Conservation (phyloP, 2,329 filamentous ascomycete species). For the Tolypocladium tropicale region DNA sequence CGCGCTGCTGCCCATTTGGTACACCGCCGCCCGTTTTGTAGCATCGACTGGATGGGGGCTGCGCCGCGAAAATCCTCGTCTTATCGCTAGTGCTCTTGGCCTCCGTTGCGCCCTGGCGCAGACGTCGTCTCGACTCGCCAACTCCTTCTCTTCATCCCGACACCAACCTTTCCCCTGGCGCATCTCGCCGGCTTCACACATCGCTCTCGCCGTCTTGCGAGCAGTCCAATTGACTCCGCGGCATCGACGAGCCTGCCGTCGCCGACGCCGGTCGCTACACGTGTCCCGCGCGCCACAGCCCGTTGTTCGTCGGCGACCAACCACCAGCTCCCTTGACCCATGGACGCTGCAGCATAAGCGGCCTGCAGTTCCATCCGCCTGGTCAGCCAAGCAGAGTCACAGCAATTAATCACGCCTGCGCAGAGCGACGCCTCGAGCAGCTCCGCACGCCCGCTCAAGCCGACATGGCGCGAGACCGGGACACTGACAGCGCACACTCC, state of each 20-base stretch:
- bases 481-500: constrained; percentile 35
- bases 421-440: constrained; percentile 1
- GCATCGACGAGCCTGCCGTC: neutral
- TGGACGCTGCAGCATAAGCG: constrained; percentile 5
- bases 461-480: constrained; percentile 33
- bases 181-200: neutral
- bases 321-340: constrained; percentile 1
- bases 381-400: neutral
- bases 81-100: neutral
- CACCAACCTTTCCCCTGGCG: neutral
- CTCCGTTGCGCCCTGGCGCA: neutral
- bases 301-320: constrained; percentile 2
- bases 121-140: neutral
- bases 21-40: neutral
- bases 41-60: neutral
- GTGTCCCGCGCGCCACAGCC: constrained; percentile 1
- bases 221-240: neutral
- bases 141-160: neutral
- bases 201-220: neutral
- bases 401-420: neutral
- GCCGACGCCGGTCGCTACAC: neutral
- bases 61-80: neutral
- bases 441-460: neutral
- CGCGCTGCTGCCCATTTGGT: neutral
- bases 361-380: constrained; percentile 1